Percentiles rank a stretch among this genome's conserved stretches.
These are phyloP conservation scores for Cordyceps cateniannulata DNA, from an alignment of 2,329 filamentous ascomycete species.

Conservation along the genomic window DNA sequence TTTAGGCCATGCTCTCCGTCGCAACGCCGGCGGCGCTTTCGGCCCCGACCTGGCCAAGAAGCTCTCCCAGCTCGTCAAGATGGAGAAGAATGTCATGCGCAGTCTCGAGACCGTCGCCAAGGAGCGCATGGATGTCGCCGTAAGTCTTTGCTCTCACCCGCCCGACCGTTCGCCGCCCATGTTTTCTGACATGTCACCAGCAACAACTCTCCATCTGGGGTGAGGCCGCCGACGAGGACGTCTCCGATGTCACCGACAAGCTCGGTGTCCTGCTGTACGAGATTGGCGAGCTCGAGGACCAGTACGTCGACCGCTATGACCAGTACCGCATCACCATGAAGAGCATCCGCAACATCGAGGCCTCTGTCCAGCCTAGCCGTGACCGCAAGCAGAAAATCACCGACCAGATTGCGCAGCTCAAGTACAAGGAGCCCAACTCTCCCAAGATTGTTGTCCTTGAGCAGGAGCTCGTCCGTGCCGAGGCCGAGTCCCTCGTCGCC, in stretches of 20 bases:
- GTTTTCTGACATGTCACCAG: conserved; percentile 37
- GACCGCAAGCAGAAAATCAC: conserved; percentile 99
- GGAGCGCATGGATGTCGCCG: conserved; percentile 97
- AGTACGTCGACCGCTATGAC: conserved; percentile 97
- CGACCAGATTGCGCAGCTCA: conserved; percentile 96
- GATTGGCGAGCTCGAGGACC: conserved; percentile 95
- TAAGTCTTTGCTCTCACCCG: conserved; percentile 44
- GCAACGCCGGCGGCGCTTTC: conserved; percentile 70
- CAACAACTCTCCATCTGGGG: conserved; percentile 99
- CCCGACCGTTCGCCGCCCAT: no score
- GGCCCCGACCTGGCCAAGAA: conserved; percentile 91
- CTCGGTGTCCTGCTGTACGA: conserved; percentile 96
- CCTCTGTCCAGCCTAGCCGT: conserved; percentile 93
- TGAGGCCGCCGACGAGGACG: conserved; percentile 90
- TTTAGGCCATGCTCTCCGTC: conserved; percentile 60
- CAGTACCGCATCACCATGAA: conserved; percentile 99
- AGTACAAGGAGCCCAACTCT: conserved; percentile 99
- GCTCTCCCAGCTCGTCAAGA: conserved; percentile 95
- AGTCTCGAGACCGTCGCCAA: conserved; percentile 91
- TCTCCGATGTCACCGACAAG: conserved; percentile 98
- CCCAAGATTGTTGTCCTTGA: conserved; percentile 96
- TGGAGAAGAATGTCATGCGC: conserved; percentile 99
- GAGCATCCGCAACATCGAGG: conserved; percentile 98
- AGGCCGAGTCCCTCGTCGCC: conserved; percentile 97
- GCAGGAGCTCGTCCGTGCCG: conserved; percentile 95